These are phyloP conservation scores for Aureobasidium musti DNA, from an alignment of 2,329 filamentous ascomycete genomes.

Conservation along the genomic window DNA sequence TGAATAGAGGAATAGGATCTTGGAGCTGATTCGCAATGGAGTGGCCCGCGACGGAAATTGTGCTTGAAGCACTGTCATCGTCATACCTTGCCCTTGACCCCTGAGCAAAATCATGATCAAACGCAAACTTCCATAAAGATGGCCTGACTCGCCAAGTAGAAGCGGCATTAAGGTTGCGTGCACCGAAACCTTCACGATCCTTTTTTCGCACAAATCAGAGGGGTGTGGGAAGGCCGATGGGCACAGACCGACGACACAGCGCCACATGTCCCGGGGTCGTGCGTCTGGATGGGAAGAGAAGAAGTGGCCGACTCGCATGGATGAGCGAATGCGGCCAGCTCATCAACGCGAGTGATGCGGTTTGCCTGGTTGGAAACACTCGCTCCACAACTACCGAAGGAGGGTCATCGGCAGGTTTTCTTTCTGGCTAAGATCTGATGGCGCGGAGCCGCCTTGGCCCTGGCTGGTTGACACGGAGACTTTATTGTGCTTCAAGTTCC, in stretches of 20 bases:
- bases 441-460: slow-evolving; percentile 23
- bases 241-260: slow-evolving; percentile 25
- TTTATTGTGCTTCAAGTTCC: neutral
- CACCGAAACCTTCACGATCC: slow-evolving; percentile 26
- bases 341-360: slow-evolving; percentile 6
- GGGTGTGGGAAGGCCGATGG: slow-evolving; percentile 6
- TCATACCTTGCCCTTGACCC: slow-evolving; percentile 21
- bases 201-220: slow-evolving; percentile 21
- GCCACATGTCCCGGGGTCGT: slow-evolving; percentile 22
- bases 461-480: neutral
- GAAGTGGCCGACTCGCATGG: slow-evolving; percentile 12
- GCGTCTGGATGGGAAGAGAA: neutral
- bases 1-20: neutral
- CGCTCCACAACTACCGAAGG: slow-evolving; percentile 23
- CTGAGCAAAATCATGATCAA: slow-evolving; percentile 14
- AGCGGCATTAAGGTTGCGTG: slow-evolving; percentile 27
- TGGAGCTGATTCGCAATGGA: slow-evolving; percentile 1
- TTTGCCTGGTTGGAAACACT: slow-evolving; percentile 20
- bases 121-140: neutral
- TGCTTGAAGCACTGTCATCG: slow-evolving; percentile 10
- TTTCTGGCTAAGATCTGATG: slow-evolving; percentile 26
- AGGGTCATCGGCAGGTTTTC: slow-evolving; percentile 17
- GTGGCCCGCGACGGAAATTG: slow-evolving; percentile 4
- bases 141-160: slow-evolving; percentile 18
- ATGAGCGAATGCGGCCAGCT: slow-evolving; percentile 10